A percentile compares a stretch with the other conserved stretches of the same genome.
Evolutionary conservation across 139 green algal species (phyloP).

Genomic region (Limnomonas spitsbergensis): DNA sequence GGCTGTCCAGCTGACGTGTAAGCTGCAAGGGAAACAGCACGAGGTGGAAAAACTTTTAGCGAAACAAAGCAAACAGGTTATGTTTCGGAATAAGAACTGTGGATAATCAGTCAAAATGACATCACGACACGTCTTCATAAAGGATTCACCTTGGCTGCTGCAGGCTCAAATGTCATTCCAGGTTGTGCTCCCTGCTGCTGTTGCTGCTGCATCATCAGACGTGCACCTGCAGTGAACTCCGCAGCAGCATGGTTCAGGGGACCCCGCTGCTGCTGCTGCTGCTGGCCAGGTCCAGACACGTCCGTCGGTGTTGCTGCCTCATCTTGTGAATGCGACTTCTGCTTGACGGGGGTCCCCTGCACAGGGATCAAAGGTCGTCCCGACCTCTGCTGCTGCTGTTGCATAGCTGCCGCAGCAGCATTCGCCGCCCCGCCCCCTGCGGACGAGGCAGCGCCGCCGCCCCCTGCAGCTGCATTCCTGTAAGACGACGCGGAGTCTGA

Average conservation of each 20-base stretch:
- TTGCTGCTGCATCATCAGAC: constrained; percentile 16
- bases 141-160: constrained; percentile 11
- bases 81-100: no score
- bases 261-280: constrained; percentile 5
- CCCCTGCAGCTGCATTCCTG: constrained; percentile 43
- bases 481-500: constrained; percentile 35
- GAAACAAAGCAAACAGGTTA: no score
- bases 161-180: constrained; percentile 2
- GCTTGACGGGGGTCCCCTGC: neutral
- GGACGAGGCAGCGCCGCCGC: neutral
- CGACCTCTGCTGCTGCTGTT: no score
- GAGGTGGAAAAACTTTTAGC: no score
- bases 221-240: constrained; percentile 11
- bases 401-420: neutral
- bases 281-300: neutral
- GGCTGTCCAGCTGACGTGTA: constrained; percentile 44
- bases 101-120: no score
- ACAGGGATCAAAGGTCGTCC: no score
- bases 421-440: neutral
- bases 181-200: neutral
- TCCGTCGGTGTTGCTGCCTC: neutral
- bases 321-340: neutral
- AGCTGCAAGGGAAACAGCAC: no score
- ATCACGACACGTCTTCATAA: no score
- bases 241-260: constrained; percentile 11